A percentile compares a stretch with the other conserved stretches of the same genome.
Conservation (phyloP, 495 filamentous ascomycete genomes). For the Lophium mytilinum region DNA sequence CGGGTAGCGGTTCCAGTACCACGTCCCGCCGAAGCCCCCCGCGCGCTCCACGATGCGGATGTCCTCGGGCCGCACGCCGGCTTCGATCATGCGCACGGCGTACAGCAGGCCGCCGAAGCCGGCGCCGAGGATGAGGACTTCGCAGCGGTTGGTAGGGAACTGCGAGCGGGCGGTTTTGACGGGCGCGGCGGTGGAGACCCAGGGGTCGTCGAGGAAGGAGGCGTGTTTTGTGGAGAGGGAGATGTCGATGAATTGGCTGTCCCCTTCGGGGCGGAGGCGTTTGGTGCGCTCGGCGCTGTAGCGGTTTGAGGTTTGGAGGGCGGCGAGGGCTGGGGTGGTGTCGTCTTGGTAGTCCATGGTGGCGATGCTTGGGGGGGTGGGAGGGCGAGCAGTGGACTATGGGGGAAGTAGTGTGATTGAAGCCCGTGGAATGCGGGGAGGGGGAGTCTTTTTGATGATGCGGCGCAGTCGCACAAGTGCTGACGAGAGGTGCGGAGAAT, state of each 20-base stretch:
- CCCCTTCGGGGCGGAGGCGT: conserved; percentile 15
- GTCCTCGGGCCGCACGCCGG: conserved; percentile 38
- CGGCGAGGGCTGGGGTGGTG: background rate
- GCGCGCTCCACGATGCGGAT: conserved; percentile 44
- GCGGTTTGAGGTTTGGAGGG: conserved; percentile 1
- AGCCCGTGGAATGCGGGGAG: too few relatives aligned
- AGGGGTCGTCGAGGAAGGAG: conserved; percentile 29
- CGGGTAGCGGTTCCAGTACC: conserved; percentile 52
- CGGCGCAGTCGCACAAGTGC: too few relatives aligned
- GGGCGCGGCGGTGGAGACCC: conserved; percentile 38
- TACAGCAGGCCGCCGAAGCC: conserved; percentile 44
- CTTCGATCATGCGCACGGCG: conserved; percentile 44
- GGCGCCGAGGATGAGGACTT: conserved; percentile 36
- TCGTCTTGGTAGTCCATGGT: conserved; percentile 2
- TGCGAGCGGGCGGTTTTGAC: conserved; percentile 28
- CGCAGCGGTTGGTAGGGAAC: conserved; percentile 26
- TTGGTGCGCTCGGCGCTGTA: conserved; percentile 20
- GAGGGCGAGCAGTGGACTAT: too few relatives aligned
- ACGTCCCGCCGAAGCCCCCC: conserved; percentile 47
- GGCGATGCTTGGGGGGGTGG: background rate
- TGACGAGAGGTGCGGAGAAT: too few relatives aligned
- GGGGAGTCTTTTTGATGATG: too few relatives aligned
- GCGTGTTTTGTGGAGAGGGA: conserved; percentile 8
- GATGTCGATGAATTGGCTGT: conserved; percentile 17
- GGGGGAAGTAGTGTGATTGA: too few relatives aligned